These are phyloP conservation scores for Pseudogymnoascus verrucosus DNA, from an alignment of 2,329 filamentous ascomycete species.

Conservation along the genomic window DNA sequence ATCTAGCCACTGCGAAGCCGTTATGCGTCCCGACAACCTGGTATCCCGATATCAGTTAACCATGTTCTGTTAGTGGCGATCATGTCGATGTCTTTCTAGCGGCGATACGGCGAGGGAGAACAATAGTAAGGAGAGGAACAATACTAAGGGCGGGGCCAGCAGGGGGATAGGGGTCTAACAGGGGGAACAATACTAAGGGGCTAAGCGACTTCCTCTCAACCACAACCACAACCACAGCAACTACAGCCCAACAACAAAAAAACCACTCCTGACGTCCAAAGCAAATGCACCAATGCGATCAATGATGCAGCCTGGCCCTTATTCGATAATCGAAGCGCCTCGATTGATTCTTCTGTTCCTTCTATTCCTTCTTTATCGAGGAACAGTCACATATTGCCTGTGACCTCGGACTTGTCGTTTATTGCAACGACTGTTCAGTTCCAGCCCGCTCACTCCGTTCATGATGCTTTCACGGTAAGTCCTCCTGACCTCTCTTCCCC, in stretches of 20 bases:
- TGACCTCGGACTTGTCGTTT: neutral
- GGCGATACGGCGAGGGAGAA: neutral
- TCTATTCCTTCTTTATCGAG: slow-evolving; percentile 4
- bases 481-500: neutral
- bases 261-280: neutral
- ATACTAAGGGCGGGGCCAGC: neutral
- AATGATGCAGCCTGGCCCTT: neutral
- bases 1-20: neutral
- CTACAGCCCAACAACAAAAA: neutral
- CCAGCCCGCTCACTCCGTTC: neutral
- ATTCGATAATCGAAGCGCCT: neutral
- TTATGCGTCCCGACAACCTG: neutral
- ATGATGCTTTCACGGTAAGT: neutral
- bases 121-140: neutral
- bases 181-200: slow-evolving; percentile 5
- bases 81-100: neutral
- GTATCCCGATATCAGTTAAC: neutral
- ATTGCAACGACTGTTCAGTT: neutral
- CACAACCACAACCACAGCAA: neutral
- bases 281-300: neutral
- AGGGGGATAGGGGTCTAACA: neutral
- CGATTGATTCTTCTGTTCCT: neutral
- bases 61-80: neutral
- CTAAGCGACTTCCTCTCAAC: slow-evolving; percentile 5
- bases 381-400: neutral